A percentile compares a stretch with the other conserved stretches of the same genome.
Evolutionary conservation across 306 rosid species (phyloP).

Genomic region (Citrullus mucosospermus): DNA sequence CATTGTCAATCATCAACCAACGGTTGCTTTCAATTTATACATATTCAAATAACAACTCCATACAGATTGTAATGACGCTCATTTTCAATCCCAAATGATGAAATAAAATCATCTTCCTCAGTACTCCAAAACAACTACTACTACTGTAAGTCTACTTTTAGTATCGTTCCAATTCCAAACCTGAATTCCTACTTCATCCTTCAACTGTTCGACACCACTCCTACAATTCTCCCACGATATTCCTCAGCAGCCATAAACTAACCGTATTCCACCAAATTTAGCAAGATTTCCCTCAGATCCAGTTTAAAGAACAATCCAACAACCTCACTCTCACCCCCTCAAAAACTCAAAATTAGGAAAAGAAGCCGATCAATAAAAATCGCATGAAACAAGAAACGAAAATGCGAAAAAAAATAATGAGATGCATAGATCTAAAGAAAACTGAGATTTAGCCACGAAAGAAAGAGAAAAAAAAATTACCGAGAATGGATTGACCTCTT

Average conservation of each 20-base stretch:
- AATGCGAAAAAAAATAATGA: neutral
- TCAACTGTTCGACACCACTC: neutral
- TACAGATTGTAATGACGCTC: neutral
- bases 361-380: neutral
- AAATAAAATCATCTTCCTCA: neutral
- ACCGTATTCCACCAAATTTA: neutral
- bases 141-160: neutral
- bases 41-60: neutral
- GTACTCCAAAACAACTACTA: neutral
- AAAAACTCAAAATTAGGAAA: neutral
- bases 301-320: constrained; percentile 7
- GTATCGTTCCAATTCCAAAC: neutral
- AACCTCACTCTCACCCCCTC: neutral
- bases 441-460: neutral
- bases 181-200: neutral
- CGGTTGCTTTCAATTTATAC: neutral
- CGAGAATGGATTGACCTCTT: constrained; percentile 91
- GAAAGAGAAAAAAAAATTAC: constrained; percentile 24
- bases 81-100: neutral
- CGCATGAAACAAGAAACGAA: neutral
- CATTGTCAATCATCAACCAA: neutral
- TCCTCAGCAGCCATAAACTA: neutral
- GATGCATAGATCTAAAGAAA: constrained; percentile 26
- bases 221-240: neutral
- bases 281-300: constrained; percentile 6